A percentile compares a stretch with the other conserved stretches of the same genome.
Evolutionary conservation across 345 rosid species (phyloP).

Genomic region (Raphanus sativus): DNA sequence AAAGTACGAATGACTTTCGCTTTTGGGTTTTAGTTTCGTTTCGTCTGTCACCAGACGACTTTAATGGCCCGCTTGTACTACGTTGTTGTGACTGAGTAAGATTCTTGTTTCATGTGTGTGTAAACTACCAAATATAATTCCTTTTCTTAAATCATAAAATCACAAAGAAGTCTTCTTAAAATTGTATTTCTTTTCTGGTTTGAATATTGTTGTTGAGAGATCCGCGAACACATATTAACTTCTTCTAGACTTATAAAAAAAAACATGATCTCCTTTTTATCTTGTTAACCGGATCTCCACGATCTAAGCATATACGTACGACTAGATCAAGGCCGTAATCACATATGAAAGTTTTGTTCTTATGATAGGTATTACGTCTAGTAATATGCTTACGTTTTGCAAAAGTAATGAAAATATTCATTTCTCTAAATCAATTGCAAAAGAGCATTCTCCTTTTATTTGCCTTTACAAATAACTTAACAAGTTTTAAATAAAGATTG

Average conservation of each 20-base stretch:
- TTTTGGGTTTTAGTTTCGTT: not conserved
- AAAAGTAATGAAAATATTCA: too few relatives aligned
- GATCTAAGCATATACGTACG: conserved; percentile 1
- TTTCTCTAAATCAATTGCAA: too few relatives aligned
- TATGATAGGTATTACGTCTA: too few relatives aligned
- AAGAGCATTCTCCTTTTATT: too few relatives aligned
- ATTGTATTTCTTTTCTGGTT: not conserved
- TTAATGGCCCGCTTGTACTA: not conserved
- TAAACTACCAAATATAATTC: too few relatives aligned
- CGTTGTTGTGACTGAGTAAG: not conserved
- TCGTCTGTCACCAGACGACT: not conserved
- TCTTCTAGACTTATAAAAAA: not conserved
- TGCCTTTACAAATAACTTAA: too few relatives aligned
- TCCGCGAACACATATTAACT: not conserved
- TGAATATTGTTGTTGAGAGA: conserved; percentile 30
- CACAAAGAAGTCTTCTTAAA: too few relatives aligned
- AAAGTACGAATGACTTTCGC: not conserved
- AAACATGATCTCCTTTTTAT: not conserved
- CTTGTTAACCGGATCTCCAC: conserved; percentile 3
- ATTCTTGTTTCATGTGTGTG: not conserved
- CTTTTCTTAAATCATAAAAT: too few relatives aligned
- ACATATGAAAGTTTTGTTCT: not conserved
- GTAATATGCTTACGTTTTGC: too few relatives aligned
- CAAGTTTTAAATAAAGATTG: too few relatives aligned
- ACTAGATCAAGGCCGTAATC: conserved; percentile 9